Evolutionary conservation across 805 yeast species (phyloP).

Genomic region (Cephaloascus fragrans): DNA sequence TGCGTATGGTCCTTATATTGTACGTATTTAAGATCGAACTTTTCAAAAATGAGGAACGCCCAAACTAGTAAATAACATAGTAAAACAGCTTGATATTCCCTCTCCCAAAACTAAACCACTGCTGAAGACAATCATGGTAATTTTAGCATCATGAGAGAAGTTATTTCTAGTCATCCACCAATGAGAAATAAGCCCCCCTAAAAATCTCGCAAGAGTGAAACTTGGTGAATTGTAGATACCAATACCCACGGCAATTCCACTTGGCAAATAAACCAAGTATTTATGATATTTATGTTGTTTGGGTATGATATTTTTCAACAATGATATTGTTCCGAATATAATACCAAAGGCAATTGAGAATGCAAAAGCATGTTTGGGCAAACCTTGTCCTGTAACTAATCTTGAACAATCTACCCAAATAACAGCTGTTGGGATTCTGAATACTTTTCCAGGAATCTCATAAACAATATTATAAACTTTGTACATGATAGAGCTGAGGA

Average conservation of each 20-base stretch:
- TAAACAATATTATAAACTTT: constrained; percentile 72
- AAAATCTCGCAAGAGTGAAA: constrained; percentile 85
- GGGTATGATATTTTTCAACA: constrained; percentile 48
- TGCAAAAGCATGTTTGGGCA: constrained; percentile 69
- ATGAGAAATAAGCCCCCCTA: constrained; percentile 72
- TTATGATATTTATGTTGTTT: constrained; percentile 27
- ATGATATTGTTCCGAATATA: constrained; percentile 58
- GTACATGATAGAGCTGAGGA: constrained; percentile 77
- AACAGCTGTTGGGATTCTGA: constrained; percentile 88
- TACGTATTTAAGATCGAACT: too few relatives aligned
- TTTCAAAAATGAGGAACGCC: constrained; percentile 47
- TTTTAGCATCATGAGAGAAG: constrained; percentile 36
- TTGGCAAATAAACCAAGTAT: constrained; percentile 58
- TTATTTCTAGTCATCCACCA: constrained; percentile 33
- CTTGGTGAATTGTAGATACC: constrained; percentile 93
- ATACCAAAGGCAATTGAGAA: constrained; percentile 54
- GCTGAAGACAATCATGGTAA: constrained; percentile 77
- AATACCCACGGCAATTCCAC: constrained; percentile 95
- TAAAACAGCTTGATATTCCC: constrained; percentile 77
- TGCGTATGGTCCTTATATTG: too few relatives aligned
- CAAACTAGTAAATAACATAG: constrained; percentile 67
- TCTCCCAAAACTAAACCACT: constrained; percentile 92
- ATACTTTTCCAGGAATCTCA: constrained; percentile 72
- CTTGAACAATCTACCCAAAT: constrained; percentile 97
- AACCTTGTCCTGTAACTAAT: constrained; percentile 80